Evolutionary conservation across 257 asterid species (phyloP), one percentile per base, ranked within the genome.

Genomic region (Hygrophila difformis): DNA sequence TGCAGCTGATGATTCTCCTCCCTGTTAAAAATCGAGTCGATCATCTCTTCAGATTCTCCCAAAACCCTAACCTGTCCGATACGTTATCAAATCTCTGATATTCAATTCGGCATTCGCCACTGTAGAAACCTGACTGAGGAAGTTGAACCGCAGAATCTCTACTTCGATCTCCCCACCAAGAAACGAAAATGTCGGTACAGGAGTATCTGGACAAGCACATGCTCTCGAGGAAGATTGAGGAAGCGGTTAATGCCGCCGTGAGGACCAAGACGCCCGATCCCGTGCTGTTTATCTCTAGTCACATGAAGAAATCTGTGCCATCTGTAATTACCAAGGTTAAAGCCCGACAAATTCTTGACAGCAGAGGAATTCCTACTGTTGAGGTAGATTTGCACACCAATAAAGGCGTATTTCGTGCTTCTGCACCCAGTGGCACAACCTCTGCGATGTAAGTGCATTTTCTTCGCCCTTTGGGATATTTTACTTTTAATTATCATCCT

Each of bases 161-260:
- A n/a, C n/a, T n/a, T n/a, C n/a, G n/a, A n/a, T n/a, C n/a, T n/a
- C n/a, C n/a, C n/a, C 31, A 24, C 3, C 0, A 26, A 8, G 22
- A 54, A 35, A 54, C 26, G 50, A 52, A 39, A 69, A 91, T 91
- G 96, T 86, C 96, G 22, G 99, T 91, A 53, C 99, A 82, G 65
- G 99, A 91, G 36, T 91, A 86, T 62, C 81, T 91, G 53, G 95
- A 86, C 51, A 80, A 80, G 64, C 95, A 91, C 55, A 50, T 61
- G 80, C 94, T 91, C 60, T 82, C 96, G 8, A 82, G 96, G 69
- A 91, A 75, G 62, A 82, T 91, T 31, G 99, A 91, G 65, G 99
- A 91, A 62, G 96, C 99, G 59, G 99, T 91, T 18, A 91, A 91
- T 73, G 99, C 99, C 36, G 96, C 99, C 65, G 99, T 91, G 47